Base-by-base conservation (phyloP, 352 stramenopile genomes). In the Plasmopara muralis region DNA sequence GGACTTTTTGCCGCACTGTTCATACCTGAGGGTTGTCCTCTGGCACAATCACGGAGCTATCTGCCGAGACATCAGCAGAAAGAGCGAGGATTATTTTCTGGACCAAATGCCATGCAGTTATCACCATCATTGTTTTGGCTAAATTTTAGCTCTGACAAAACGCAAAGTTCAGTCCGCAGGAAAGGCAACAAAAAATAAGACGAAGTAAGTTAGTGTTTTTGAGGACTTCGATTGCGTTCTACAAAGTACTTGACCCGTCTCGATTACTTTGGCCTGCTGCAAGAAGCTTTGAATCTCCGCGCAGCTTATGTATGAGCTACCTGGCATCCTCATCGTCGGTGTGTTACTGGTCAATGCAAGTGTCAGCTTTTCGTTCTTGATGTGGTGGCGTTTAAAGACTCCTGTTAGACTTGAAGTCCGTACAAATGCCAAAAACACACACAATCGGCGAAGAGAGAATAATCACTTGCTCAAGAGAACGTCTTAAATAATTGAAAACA, bases 241-340 rank as follows among this genome's bases (percentile, higher is more conserved):
- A 12, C 31, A 4, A 35, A 35, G 31, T 12, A 35, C 31, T 35
- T 12, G 31, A 47, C 4, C n/a, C 16, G 20, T 60, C 42, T 41
- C 53, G 44, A 20, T 20, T 29, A 29, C 54, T 47, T 14, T 60
- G 60, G 5, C 74, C 74, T 8, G 74, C 68, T 20, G 59, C 60
- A 14, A 84, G 57, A n/a, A 89, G 73, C 47, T 80, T 60, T 51
- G 86, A 46, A 29, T 86, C 77, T 49, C 75, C 77, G 25, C 62
- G 71, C 41, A 89, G 20, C 54, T 84, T 71, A 18, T 73, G 73
- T n/a, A 76, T 44, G 41, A 79, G 55, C 15, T 66, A 62, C 13
- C 57, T 20, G 31, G 78, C 47, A 37, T 85, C 66, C 10, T 76
- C 62, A 8, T 70, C 72, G 9, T 42, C 38, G 20, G 44, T 30